Base-by-base conservation (phyloP, 495 filamentous ascomycete species). In the Hypomontagnella submonticulosa region DNA sequence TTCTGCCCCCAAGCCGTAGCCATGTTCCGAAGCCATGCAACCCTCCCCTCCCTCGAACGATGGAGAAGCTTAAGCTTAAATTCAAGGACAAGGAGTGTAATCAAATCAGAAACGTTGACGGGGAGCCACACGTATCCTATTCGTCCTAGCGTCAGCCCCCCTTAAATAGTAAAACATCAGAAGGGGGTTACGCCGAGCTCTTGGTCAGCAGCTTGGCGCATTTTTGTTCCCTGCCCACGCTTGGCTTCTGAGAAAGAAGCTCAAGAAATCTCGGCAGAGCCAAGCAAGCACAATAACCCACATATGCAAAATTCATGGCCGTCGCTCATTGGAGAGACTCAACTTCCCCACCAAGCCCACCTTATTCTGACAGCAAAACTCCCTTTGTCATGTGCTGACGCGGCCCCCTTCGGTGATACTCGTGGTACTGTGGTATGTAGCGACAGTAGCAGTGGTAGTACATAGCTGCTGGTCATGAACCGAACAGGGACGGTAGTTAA, bases 21-120 rank as follows among this genome's bases (percentile, higher is more conserved):
- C 59, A 58, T 53, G 59, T 63, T 63, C 65, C 65, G 65, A 50
- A 63, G 49, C 59, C 54, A 69, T 63, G 66, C 60, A 69, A 60
- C 59, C 66, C 66, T 19, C 48, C 48, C 41, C 33, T 19, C 52
- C 15, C 38, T 63, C 43, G 49, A 63, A 60, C 43, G 66, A 69
- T 69, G 60, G 66, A 63, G 60, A 54, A 69, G 66, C 66, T 69
- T 69, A 69, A 69, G 66, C 66, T 69, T 69, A 69, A 27, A 69
- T 69, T 69, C 66, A 57, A 69, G 59, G 66, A 69, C 66, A 69
- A 33, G 66, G 66, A 38, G 37, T 48, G 3, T 69, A 19, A 47
- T 60, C 66, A 52, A 69, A 69, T 69, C 60, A 69, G 55, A 69
- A 60, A 56, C 59, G 63, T 67, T 33, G 37, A 15, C 36, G 23